Base-by-base conservation (phyloP, 2,329 filamentous ascomycete species). In the Metarhizium brunneum region DNA sequence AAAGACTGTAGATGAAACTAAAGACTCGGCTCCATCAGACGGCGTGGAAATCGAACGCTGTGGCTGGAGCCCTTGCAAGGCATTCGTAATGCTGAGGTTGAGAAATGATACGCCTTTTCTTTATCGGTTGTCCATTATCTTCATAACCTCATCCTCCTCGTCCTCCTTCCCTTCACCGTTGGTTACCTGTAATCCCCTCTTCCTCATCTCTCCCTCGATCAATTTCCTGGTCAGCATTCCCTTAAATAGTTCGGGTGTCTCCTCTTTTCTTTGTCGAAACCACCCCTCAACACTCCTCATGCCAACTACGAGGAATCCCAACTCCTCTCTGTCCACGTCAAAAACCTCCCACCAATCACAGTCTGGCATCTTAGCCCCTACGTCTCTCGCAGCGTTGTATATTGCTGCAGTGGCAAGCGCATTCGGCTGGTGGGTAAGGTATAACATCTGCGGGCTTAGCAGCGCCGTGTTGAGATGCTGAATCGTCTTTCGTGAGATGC, bases 291-390 rank as follows among this genome's bases (percentile, higher is more conserved):
- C 74, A 64, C 92, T 96, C 59, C 84, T 77, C 80, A 96, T 82
- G 0, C 81, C 91, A 11, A 96, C 89, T 3, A 95, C 91, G 56
- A 97, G 71, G 63, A 97, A 97, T 0, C 94, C 94, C 40, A 99
- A 77, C 68, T 96, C 91, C 74, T 99, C 94, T 52, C 94, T 80
- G 64, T 96, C 92, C 7, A 94, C 89, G 70, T 99, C 94, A 69
- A 97, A 97, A 0, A 97, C 90, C 70, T 96, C 92, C 94, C 94
- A 99, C 94, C 94, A 99, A 60, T 90, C 86, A 50, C 82, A 83
- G 60, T 88, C 87, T 0, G 92, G 90, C 72, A 96, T 79, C 68
- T 89, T 91, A 13, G 88, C 82, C 0, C 81, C 85, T 1, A 82
- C 69, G 61, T 97, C 91, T 48, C 86, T 81, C 1, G 90, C 88